These are phyloP conservation scores for Phytophthora crassamura DNA, from an alignment of 352 stramenopile species.

Conservation along the genomic window DNA sequence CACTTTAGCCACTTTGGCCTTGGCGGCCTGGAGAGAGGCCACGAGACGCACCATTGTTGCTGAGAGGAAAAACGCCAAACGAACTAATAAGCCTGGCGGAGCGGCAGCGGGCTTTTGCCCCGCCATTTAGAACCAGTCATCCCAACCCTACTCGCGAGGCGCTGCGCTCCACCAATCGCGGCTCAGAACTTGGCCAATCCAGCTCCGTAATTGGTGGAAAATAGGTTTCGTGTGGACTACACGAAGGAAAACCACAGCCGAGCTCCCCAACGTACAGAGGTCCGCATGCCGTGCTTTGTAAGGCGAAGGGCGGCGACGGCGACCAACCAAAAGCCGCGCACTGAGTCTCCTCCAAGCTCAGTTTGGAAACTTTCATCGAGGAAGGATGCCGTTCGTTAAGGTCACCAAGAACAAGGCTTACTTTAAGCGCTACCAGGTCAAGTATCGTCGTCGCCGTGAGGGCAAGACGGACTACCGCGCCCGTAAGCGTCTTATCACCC, in stretches of 20 bases:
- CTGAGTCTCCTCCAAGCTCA: constrained; percentile 20
- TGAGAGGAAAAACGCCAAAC: constrained; percentile 88
- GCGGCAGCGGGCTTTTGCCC: constrained; percentile 19
- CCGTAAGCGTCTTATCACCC: constrained; percentile 97
- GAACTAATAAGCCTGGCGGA: constrained; percentile 63
- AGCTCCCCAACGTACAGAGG: constrained; percentile 3
- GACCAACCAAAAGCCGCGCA: constrained; percentile 24
- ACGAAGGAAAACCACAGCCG: background rate
- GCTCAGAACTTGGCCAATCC: background rate
- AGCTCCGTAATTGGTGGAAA: constrained; percentile 47
- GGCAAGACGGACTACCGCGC: constrained; percentile 99
- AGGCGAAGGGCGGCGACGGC: background rate
- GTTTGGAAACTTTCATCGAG: constrained; percentile 78
- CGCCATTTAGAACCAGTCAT: constrained; percentile 77
- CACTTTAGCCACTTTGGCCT: no score
- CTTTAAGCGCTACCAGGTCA: constrained; percentile 99
- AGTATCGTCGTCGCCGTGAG: constrained; percentile 98
- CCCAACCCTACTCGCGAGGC: constrained; percentile 42
- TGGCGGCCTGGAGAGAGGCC: background rate
- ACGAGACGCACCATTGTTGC: constrained; percentile 76
- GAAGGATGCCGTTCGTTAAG: constrained; percentile 97
- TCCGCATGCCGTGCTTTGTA: constrained; percentile 32
- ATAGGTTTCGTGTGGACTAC: background rate
- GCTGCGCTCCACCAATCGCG: constrained; percentile 49
- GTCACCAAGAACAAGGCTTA: constrained; percentile 99